These are phyloP conservation scores for Saccharum officinarum DNA, from an alignment of 176 grass and related monocot species.

Conservation along the genomic window DNA sequence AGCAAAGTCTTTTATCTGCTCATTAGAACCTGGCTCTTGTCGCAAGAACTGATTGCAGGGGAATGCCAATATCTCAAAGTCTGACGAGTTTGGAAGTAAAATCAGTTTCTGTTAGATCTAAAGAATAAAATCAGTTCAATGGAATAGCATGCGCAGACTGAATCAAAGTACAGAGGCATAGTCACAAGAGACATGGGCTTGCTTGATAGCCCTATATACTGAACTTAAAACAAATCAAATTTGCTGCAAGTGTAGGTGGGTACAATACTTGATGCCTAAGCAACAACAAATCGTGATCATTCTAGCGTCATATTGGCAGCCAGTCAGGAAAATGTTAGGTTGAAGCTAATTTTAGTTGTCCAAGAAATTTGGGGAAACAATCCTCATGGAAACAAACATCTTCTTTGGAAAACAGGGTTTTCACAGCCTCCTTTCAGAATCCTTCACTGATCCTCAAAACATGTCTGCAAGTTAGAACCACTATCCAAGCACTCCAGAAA, in stretches of 20 bases:
- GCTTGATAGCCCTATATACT: constrained; percentile 7
- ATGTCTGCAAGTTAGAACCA: not conserved
- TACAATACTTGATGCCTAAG: not conserved
- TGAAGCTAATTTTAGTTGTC: not conserved
- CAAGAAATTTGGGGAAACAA: constrained; percentile 6
- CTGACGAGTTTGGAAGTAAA: constrained; percentile 42
- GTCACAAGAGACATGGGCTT: not conserved
- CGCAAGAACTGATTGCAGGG: constrained; percentile 93
- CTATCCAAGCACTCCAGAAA: not conserved
- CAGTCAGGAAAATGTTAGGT: constrained; percentile 3
- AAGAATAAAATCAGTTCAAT: not conserved
- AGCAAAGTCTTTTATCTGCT: constrained; percentile 81
- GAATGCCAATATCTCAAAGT: constrained; percentile 97
- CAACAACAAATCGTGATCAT: not conserved
- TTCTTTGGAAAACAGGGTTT: not conserved
- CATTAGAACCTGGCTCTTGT: constrained; percentile 70
- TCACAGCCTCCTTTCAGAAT: not conserved
- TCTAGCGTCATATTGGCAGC: not conserved
- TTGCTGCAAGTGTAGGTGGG: not conserved
- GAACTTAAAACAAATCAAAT: constrained; percentile 9
- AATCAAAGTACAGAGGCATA: not conserved
- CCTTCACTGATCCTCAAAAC: not conserved
- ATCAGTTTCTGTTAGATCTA: constrained; percentile 10
- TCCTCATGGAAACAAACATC: not conserved
- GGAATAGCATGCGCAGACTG: not conserved